Conservation (phyloP, 169 alveolate species). For the Besnoitia besnoiti region DNA sequence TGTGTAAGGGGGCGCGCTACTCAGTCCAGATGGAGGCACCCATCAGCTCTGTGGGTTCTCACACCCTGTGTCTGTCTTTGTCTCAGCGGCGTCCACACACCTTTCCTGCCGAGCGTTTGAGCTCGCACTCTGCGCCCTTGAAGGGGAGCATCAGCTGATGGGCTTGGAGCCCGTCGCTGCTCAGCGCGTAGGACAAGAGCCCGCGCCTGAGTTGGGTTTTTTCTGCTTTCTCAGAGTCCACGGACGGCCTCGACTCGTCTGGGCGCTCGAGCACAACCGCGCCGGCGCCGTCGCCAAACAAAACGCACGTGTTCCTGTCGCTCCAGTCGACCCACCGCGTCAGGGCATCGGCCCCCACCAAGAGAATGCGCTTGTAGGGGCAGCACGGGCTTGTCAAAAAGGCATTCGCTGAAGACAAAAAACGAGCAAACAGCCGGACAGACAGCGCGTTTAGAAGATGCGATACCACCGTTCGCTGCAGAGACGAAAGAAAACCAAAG, state of each 20-base stretch:
- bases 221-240: background rate
- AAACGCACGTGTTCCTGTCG: constrained; percentile 77
- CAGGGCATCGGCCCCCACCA: constrained; percentile 77
- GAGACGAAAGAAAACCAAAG: background rate
- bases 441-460: background rate
- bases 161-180: constrained; percentile 51
- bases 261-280: constrained; percentile 58
- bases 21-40: too few relatives aligned
- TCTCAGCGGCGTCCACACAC: background rate
- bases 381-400: constrained; percentile 40
- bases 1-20: too few relatives aligned
- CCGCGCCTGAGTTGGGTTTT: background rate
- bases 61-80: background rate
- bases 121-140: background rate
- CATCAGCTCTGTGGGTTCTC: too few relatives aligned
- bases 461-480: background rate
- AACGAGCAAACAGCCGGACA: background rate
- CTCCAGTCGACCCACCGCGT: constrained; percentile 77
- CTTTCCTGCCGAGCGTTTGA: background rate
- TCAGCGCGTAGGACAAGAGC: constrained; percentile 56
- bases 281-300: constrained; percentile 79
- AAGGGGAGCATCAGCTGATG: constrained; percentile 20
- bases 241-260: constrained; percentile 43
- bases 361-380: constrained; percentile 65
- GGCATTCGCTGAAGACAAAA: constrained; percentile 39